Percentiles rank a stretch among this genome's conserved stretches.
Evolutionary conservation across 768 basidiomycete species (phyloP).

Genomic region (Botryobasidium botryosum): DNA sequence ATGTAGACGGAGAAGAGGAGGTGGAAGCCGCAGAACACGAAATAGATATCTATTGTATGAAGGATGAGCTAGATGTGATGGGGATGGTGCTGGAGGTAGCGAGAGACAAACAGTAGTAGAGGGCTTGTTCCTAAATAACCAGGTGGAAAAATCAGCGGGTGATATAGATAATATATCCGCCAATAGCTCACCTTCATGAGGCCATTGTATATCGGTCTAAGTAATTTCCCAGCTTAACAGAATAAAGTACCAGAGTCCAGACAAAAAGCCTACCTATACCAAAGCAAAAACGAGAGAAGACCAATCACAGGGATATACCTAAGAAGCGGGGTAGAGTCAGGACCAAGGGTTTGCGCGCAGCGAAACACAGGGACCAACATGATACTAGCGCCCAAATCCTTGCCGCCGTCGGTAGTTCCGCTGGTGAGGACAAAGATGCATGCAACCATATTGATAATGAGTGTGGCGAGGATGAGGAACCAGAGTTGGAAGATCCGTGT

Average conservation of each 20-base stretch:
- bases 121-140: constrained; percentile 57
- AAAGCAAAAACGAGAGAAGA: constrained; percentile 69
- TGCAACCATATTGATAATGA: constrained; percentile 79
- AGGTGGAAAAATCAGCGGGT: neutral
- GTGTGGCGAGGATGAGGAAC: constrained; percentile 70
- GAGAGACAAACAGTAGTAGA: constrained; percentile 67
- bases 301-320: constrained; percentile 73
- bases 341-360: too few species aligned
- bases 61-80: neutral
- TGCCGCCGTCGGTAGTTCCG: constrained; percentile 56
- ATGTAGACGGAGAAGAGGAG: constrained; percentile 84
- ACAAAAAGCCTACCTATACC: constrained; percentile 61
- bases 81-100: neutral
- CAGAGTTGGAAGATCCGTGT: constrained; percentile 84
- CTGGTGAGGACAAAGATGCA: constrained; percentile 73
- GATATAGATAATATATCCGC: neutral
- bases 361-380: constrained; percentile 34
- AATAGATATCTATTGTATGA: constrained; percentile 64
- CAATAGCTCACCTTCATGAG: constrained; percentile 64
- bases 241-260: too few species aligned
- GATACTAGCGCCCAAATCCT: constrained; percentile 68
- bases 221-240: too few species aligned
- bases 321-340: constrained; percentile 5
- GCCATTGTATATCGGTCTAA: constrained; percentile 88
- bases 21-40: constrained; percentile 93